Base-by-base conservation (phyloP, 352 stramenopile genomes). In the Pythium phragmiticola region DNA sequence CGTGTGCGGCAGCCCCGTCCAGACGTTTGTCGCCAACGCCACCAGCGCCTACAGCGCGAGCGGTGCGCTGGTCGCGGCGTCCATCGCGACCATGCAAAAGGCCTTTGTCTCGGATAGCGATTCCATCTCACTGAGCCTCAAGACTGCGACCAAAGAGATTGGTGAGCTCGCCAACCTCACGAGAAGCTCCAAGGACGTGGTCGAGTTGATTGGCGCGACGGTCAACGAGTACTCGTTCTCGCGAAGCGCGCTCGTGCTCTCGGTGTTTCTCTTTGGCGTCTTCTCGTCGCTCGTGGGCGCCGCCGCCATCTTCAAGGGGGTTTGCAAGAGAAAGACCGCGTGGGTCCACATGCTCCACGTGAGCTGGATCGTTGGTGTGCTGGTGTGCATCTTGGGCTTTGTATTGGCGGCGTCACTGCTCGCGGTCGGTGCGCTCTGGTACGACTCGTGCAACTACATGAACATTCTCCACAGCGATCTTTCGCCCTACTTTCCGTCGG, bases 401-500 rank as follows among this genome's bases (percentile, higher is more conserved):
- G 80, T 92, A 7, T 61, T 92, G 3, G 81, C 83, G 1, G 75
- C 83, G 7, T 89, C 80, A 1, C 66, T 94, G 14, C 77, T 94
- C 12, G 85, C 85, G 2, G 82, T 94, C 23, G 80, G 76, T 16
- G 85, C 83, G 41, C 69, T 94, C 37, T 94, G 82, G 82, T 92
- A 82, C 59, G 85, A 94, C 48, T 79, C 77, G 16, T 94, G 85
- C 70, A 84, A 84, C 51, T 92, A 94, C 65, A 85, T 94, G 77
- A 87, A 83, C 60, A 75, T 92, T n/a, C 36, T 92, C 17, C 82
- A 90, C 60, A 68, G 71, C 13, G 78, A 94, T 50, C 78, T 91
- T 57, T 79, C 81, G 36, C 82, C 85, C 28, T 94, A 89, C 47
- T 86, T 90, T 42, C 79, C 85, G 0, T 74, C 73, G 12, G 68